phyloP scores from a whole-genome alignment of 2,329 filamentous ascomycete genomes.

The Sordariomycetes sp. region DNA sequence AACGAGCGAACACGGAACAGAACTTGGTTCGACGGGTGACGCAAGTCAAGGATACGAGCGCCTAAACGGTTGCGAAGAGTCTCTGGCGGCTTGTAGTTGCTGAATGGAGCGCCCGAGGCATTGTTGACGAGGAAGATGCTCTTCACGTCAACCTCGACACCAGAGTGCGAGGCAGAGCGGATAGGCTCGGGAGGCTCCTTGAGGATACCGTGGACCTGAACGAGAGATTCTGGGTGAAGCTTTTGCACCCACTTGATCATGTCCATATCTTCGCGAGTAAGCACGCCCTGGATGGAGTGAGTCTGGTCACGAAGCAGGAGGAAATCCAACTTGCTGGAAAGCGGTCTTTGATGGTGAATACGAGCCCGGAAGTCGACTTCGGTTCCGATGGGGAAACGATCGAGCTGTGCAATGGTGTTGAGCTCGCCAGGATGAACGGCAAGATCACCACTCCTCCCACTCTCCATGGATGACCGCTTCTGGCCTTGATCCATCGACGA shows the following conservation, averaged over 20 bases:
- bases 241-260: conserved; percentile 87
- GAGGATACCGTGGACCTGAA: conserved; percentile 66
- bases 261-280: conserved; percentile 46
- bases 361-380: conserved; percentile 31
- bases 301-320: conserved; percentile 79
- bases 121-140: conserved; percentile 42
- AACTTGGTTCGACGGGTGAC: conserved; percentile 77
- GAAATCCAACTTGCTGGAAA: conserved; percentile 78
- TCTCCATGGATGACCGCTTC: conserved; percentile 19
- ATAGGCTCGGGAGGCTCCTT: conserved; percentile 67
- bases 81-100: conserved; percentile 56
- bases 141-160: conserved; percentile 64
- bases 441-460: conserved; percentile 25
- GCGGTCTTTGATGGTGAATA: conserved; percentile 58
- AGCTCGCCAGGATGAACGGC: conserved; percentile 28
- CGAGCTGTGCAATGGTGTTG: conserved; percentile 26
- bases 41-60: conserved; percentile 75
- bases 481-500: conserved; percentile 21
- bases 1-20: conserved; percentile 82
- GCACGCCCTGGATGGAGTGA: conserved; percentile 74
- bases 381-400: conserved; percentile 24
- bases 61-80: conserved; percentile 58
- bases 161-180: conserved; percentile 64
- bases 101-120: conserved; percentile 38
- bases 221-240: conserved; percentile 67